Evolutionary conservation across 2,329 filamentous ascomycete genomes (phyloP).

Genomic region (Tolypocladium album): DNA sequence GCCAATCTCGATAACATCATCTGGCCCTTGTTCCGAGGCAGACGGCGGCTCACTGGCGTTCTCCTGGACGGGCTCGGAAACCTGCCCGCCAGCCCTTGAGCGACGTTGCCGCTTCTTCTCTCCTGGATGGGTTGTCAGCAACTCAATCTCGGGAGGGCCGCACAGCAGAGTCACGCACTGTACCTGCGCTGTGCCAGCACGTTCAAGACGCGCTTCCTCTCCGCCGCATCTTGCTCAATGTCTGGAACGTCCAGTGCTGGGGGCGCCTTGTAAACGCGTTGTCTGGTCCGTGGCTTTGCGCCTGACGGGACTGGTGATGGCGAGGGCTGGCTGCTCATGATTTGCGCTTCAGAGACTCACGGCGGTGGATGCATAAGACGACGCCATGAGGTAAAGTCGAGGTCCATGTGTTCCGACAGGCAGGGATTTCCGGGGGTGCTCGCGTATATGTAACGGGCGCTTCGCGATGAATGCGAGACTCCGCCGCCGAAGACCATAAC

Average conservation of each 20-base stretch:
- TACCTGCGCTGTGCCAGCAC: slow-evolving; percentile 45
- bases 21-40: slow-evolving; percentile 3
- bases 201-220: slow-evolving; percentile 42
- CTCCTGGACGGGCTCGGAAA: neutral
- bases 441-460: neutral
- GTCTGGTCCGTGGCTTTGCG: slow-evolving; percentile 21
- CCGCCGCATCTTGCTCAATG: slow-evolving; percentile 38
- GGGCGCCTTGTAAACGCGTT: slow-evolving; percentile 28
- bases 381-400: neutral
- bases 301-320: neutral
- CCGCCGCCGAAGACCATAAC: neutral
- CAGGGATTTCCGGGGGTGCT: neutral
- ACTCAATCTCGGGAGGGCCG: neutral
- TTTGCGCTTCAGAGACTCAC: neutral
- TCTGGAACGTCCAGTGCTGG: slow-evolving; percentile 31
- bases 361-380: neutral
- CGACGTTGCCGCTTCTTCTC: slow-evolving; percentile 21
- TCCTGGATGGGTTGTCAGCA: slow-evolving; percentile 8
- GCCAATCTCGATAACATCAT: slow-evolving; percentile 2
- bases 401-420: neutral
- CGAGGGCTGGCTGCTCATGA: neutral
- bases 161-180: slow-evolving; percentile 15
- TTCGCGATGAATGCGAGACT: neutral
- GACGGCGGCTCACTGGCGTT: neutral
- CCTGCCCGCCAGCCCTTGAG: slow-evolving; percentile 6